These are phyloP conservation scores for Kwoniella bestiolae DNA, from an alignment of 768 basidiomycete species.

Conservation along the genomic window DNA sequence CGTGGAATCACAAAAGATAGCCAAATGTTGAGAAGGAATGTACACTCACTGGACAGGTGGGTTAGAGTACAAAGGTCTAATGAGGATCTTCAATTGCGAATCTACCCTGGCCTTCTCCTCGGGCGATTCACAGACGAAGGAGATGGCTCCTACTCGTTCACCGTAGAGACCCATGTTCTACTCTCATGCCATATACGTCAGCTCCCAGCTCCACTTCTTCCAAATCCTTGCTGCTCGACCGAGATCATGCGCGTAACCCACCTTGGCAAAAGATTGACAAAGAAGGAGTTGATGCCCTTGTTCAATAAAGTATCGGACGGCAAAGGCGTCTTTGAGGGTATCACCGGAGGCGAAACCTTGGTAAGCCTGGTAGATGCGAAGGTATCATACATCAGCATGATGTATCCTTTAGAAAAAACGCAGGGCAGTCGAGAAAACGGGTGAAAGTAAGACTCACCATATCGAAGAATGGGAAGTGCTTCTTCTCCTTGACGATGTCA, in stretches of 20 bases:
- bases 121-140: slow-evolving; percentile 66
- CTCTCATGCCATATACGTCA: background rate
- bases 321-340: slow-evolving; percentile 87
- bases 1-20: background rate
- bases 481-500: slow-evolving; percentile 78
- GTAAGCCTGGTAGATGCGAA: slow-evolving; percentile 71
- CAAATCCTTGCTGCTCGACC: too few relatives aligned
- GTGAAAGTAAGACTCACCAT: slow-evolving; percentile 62
- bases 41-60: slow-evolving; percentile 67
- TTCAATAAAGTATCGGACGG: slow-evolving; percentile 89
- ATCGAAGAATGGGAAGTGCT: slow-evolving; percentile 97
- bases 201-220: too few relatives aligned
- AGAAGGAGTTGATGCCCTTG: slow-evolving; percentile 89
- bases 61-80: slow-evolving; percentile 97
- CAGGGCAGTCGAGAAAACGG: background rate
- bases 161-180: slow-evolving; percentile 97
- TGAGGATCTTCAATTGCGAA: slow-evolving; percentile 91
- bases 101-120: slow-evolving; percentile 82
- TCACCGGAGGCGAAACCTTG: slow-evolving; percentile 97
- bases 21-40: too few relatives aligned
- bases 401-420: background rate
- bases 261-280: slow-evolving; percentile 93
- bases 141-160: slow-evolving; percentile 97
- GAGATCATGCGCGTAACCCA: too few relatives aligned
- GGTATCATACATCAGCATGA: slow-evolving; percentile 9